These are phyloP conservation scores for Podospora tetraspora DNA, from an alignment of 495 filamentous ascomycete genomes.

Conservation along the genomic window DNA sequence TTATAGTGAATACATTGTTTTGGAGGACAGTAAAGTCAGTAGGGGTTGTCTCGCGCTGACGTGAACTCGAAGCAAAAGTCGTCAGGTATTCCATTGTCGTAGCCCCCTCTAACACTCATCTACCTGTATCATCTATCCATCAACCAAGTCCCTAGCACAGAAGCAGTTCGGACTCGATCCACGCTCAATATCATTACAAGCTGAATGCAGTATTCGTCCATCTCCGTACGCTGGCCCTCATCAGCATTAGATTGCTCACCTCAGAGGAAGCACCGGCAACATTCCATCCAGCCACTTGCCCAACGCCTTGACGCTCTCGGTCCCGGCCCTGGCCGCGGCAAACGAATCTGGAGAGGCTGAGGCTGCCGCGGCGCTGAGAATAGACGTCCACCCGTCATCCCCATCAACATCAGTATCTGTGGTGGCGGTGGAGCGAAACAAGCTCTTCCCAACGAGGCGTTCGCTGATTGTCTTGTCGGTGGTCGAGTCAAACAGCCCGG, in stretches of 20 bases:
- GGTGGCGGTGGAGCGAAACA: not conserved
- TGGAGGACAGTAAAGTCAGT: too few species aligned
- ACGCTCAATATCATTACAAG: not conserved
- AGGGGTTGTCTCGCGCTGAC: too few species aligned
- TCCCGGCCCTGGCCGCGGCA: not conserved
- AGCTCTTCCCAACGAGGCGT: not conserved
- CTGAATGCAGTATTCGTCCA: too few species aligned
- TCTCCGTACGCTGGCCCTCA: too few species aligned
- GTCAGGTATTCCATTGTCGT: too few species aligned
- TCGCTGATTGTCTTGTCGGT: constrained; percentile 9
- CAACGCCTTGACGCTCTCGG: not conserved
- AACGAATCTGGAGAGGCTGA: not conserved
- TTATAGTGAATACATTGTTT: not conserved
- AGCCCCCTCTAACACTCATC: not conserved
- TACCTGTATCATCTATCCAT: not conserved
- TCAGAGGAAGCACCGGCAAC: not conserved
- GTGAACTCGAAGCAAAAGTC: too few species aligned
- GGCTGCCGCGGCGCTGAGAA: not conserved
- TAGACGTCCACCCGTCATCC: not conserved
- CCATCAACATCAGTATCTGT: not conserved
- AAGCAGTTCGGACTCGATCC: not conserved
- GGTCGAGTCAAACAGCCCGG: constrained; percentile 13
- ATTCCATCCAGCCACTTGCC: not conserved
- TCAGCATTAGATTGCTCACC: not conserved
- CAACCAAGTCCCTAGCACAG: too few species aligned